Conservation (phyloP, 768 basidiomycete species). For the Auricularia auricula-judae region DNA sequence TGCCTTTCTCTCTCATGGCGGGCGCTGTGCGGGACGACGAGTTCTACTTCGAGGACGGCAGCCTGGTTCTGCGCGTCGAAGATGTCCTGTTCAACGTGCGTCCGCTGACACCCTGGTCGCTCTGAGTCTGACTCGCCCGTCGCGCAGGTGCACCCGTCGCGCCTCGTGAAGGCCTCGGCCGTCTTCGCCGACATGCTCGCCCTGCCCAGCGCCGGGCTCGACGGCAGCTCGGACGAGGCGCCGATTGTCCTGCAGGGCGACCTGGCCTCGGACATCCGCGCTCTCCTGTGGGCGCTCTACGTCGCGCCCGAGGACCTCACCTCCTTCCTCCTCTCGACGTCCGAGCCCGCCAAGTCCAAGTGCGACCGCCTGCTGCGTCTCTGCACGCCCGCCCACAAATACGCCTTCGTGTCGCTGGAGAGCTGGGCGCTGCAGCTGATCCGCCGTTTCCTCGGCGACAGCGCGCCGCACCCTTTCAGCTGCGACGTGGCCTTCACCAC, state of each 20-base stretch:
- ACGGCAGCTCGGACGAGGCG: slow-evolving; percentile 46
- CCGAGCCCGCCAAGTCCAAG: slow-evolving; percentile 18
- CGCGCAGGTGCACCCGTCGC: slow-evolving; percentile 28
- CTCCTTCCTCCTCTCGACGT: slow-evolving; percentile 23
- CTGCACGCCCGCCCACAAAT: slow-evolving; percentile 58
- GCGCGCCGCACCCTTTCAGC: slow-evolving; percentile 41
- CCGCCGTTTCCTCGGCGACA: slow-evolving; percentile 9
- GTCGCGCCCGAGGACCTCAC: slow-evolving; percentile 30
- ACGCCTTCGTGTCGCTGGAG: slow-evolving; percentile 62
- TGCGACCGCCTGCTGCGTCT: slow-evolving; percentile 49
- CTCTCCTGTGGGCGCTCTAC: slow-evolving; percentile 70
- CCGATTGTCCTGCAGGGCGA: slow-evolving; percentile 58
- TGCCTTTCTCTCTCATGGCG: background rate
- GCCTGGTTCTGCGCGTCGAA: slow-evolving; percentile 51
- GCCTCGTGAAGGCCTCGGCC: slow-evolving; percentile 49
- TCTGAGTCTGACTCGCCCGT: slow-evolving; percentile 5
- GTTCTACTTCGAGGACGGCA: slow-evolving; percentile 60
- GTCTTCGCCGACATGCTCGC: slow-evolving; percentile 58
- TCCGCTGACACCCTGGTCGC: slow-evolving; percentile 3
- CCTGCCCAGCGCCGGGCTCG: slow-evolving; percentile 44
- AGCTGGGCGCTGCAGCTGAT: slow-evolving; percentile 45
- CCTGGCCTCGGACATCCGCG: slow-evolving; percentile 51
- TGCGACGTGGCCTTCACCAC: slow-evolving; percentile 10
- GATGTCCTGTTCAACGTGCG: slow-evolving; percentile 60
- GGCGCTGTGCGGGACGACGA: slow-evolving; percentile 20